Base-by-base conservation (phyloP, 106 monocot genomes). In the Narthecium ossifragum region DNA sequence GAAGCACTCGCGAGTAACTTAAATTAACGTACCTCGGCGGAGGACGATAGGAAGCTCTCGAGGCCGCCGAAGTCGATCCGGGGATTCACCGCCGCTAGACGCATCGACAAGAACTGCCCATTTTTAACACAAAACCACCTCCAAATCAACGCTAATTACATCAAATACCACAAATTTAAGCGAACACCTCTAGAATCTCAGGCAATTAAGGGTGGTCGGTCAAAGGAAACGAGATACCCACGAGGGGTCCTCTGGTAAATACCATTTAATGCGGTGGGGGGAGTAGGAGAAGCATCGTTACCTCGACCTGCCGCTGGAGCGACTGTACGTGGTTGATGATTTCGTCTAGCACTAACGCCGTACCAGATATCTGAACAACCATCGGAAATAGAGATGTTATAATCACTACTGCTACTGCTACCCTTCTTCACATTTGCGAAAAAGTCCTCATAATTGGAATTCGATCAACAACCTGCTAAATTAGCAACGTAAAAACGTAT, bases 271-370 rank as follows among this genome's bases (percentile, higher is more conserved):
- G n/a, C n/a, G n/a, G n/a, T n/a, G 43, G 43, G 18, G 2, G 10
- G 43, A 43, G 43, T 17, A 43, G 18, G 11, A 3, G 43, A 43
- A 39, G 15, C 3, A 3, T 43, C 43, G 43, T 43, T 55, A 72
- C 72, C 72, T 72, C 64, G 22, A 72, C 72, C 26, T 72, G 72
- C 49, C 57, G 38, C 56, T 72, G 72, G 2, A 72, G 72, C 4
- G 64, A 56, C 64, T 72, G 72, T 34, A 72, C 72, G 57, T 72
- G 72, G 57, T 72, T 72, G 47, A 72, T 72, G 64, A 72, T 72
- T 56, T 72, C 72, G 47, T 72, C 72, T 18, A 72, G 57, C 50
- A 72, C 72, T 27, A 63, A 34, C 14, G 72, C 72, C 57, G 72
- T 72, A 46, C 72, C 64, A 34, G 72, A 64, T 24, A 72, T 62